These are phyloP conservation scores for Coemansia sp. DNA, from an alignment of 192 early-diverging fungal species.

Conservation along the genomic window DNA sequence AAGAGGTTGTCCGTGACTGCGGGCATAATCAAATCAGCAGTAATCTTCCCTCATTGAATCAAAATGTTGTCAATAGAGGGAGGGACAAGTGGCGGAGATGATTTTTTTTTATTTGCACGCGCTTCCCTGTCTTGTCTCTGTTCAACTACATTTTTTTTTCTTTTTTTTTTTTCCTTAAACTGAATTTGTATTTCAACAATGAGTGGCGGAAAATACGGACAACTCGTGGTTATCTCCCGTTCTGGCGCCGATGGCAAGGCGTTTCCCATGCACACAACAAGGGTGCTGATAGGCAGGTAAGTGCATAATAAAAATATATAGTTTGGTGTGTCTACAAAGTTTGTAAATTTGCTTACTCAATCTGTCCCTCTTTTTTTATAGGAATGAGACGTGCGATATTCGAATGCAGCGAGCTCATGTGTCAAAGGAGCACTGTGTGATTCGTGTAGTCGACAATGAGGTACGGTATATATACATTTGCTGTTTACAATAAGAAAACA, in stretches of 20 bases:
- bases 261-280: conserved; percentile 40
- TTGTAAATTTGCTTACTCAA: neutral
- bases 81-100: neutral
- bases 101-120: neutral
- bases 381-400: conserved; percentile 54
- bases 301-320: neutral
- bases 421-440: conserved; percentile 52
- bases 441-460: conserved; percentile 22
- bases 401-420: conserved; percentile 45
- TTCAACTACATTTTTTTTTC: neutral
- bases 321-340: neutral
- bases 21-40: neutral
- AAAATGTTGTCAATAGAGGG: neutral
- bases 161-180: too few species aligned
- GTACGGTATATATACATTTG: conserved; percentile 2
- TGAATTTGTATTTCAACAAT: neutral
- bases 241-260: conserved; percentile 50
- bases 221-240: conserved; percentile 44
- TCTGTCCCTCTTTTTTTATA: neutral
- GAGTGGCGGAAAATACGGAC: conserved; percentile 28
- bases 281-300: conserved; percentile 49
- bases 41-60: neutral
- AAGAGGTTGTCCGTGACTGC: neutral
- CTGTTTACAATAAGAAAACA: neutral
- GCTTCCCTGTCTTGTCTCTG: neutral